These are phyloP conservation scores for Talaromyces amestolkiae DNA, from an alignment of 2,329 filamentous ascomycete species.

Conservation along the genomic window DNA sequence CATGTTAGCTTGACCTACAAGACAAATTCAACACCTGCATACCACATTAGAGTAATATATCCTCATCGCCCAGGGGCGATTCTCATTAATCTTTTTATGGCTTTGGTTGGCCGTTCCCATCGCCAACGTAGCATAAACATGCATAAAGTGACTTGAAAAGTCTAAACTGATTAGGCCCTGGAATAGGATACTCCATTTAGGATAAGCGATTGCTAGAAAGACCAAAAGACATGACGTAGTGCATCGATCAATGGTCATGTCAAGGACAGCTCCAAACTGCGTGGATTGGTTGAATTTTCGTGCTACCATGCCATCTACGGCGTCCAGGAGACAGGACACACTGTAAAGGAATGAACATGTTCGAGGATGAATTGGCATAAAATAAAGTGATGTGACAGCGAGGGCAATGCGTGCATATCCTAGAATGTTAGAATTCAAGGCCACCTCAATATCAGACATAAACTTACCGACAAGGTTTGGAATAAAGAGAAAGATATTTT, in stretches of 20 bases:
- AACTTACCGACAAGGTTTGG: constrained; percentile 13
- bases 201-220: constrained; percentile 90
- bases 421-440: constrained; percentile 32
- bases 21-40: constrained; percentile 30
- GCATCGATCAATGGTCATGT: constrained; percentile 98
- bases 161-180: constrained; percentile 90
- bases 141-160: constrained; percentile 94
- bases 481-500: constrained; percentile 9
- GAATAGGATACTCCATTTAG: constrained; percentile 89
- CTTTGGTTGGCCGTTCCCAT: constrained; percentile 79
- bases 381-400: constrained; percentile 88
- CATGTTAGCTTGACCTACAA: not conserved
- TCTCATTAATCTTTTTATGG: constrained; percentile 92
- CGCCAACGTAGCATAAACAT: constrained; percentile 93
- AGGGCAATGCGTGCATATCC: constrained; percentile 76
- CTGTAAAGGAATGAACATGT: constrained; percentile 85
- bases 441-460: not conserved
- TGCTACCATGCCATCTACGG: constrained; percentile 87
- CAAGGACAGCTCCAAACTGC: constrained; percentile 89
- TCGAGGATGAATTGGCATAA: constrained; percentile 96
- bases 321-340: constrained; percentile 90
- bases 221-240: constrained; percentile 92
- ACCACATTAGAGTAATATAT: constrained; percentile 97
- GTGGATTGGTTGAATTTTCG: constrained; percentile 85
- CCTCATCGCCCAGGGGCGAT: constrained; percentile 82